Base-by-base conservation (phyloP, 371 early-diverging fungal species). In the Mortierella sp. region DNA sequence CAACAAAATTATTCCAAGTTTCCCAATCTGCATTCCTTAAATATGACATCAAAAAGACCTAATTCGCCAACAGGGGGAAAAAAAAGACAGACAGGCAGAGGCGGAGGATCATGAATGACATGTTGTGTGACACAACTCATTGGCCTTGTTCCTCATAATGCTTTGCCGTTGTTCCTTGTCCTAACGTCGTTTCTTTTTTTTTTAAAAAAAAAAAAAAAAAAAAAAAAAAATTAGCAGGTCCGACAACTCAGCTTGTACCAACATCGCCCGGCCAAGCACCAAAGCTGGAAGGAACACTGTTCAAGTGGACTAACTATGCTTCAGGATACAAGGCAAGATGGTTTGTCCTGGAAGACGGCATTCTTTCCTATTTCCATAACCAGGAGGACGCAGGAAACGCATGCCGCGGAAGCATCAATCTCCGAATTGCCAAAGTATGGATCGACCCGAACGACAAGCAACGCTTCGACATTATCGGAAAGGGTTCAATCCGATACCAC, bases 271-370 rank as follows among this genome's bases (percentile, higher is more conserved):
- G 84, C 16, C 75, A 82, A 21, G 70, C 85, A 19, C 90, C 90
- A 14, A 82, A 63, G 48, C 72, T 90, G 15, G 80, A 82, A 61
- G 92, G 92, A 18, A 83, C 74, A 15, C 84, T 94, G 58, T 74
- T 86, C 73, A 95, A 95, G 72, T 95, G 94, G 94, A 92, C 92
- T 55, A 95, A 95, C 84, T 93, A 90, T 77, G 91, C 93, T 7
- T 80, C 88, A 55, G 94, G 95, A 19, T 95, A 92, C 86, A 92
- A 93, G 69, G 71, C 83, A 30, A 81, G 95, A 19, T 94, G 90
- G 86, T 94, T 94, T 72, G 92, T 91, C 11, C 85, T 95, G 7
- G 94, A 93, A 43, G 86, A 89, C 55, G 92, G 85, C 26, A 85
- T 88, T 16, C 77, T 94, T 21, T 92, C 93, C 3, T 95, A 95